Base-by-base conservation (phyloP, 345 rosid genomes). In the Populus simonii region DNA sequence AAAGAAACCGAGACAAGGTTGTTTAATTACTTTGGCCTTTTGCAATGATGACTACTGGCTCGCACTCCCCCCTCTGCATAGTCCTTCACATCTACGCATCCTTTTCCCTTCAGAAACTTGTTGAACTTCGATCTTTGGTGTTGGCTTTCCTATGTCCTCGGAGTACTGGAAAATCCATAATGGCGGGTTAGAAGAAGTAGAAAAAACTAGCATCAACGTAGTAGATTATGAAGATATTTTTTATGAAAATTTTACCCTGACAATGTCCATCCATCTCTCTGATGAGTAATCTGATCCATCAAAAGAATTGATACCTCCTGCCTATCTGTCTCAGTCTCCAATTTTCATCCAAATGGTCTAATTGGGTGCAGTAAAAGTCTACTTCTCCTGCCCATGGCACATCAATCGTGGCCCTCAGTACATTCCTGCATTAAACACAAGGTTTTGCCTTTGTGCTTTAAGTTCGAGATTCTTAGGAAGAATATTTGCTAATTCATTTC, bases 321-420 rank as follows among this genome's bases (percentile, higher is more conserved):
- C 83, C 87, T 8, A 94, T 89, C 84, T 95, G 99, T 80, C 86
- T 92, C 97, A 93, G 88, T 79, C 98, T 81, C 99, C 99, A 95
- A n/a, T 87, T 85, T 81, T 95, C 99, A 79, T 92, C 88, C 72
- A 95, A 79, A 88, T 95, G 98, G 76, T 93, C 99, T 13, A 95
- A 92, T 74, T 95, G 99, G 0, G 99, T 95, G 85, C 96, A 92
- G 80, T 88, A 88, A 45, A 95, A 88, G 71, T 88, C 89, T 65
- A 95, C 84, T 78, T 95, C 96, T 82, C 98, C 97, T 29, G 92
- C 92, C 93, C 96, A 82, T 62, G 99, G 98, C 68, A 93, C 90
- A 61, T 87, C 86, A 80, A 95, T 83, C 16, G 93, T 93, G 55
- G 92, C 96, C 87, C 88, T 93, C 31, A 95, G 88, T 80, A 92